Evolutionary conservation across 345 rosid species (phyloP).

Genomic region (Moringa oleifera): DNA sequence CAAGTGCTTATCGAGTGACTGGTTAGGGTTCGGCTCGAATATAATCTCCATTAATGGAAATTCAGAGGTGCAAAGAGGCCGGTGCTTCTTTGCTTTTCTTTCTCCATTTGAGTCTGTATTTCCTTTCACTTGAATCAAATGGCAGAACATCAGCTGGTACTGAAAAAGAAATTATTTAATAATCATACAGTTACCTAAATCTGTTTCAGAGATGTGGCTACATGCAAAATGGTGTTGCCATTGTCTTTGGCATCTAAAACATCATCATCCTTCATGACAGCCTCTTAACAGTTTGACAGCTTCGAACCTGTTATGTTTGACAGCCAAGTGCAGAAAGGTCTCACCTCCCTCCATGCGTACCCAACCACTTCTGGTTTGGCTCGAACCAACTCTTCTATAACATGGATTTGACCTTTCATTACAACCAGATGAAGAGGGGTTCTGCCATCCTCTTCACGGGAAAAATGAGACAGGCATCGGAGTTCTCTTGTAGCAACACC

Average conservation of each 20-base stretch:
- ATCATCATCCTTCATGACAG: background rate
- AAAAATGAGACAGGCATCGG: background rate
- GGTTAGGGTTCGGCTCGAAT: too few relatives aligned
- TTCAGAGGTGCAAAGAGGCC: too few relatives aligned
- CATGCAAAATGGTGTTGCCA: background rate
- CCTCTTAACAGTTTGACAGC: background rate
- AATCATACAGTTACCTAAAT: background rate
- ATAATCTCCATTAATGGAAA: too few relatives aligned
- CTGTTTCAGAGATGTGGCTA: background rate
- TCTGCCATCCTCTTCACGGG: background rate
- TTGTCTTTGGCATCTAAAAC: background rate
- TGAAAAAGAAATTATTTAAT: too few relatives aligned
- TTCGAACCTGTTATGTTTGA: background rate
- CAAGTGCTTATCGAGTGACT: too few relatives aligned
- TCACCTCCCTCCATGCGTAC: background rate
- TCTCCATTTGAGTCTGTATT: too few relatives aligned
- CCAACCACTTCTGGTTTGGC: background rate
- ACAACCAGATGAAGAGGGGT: background rate
- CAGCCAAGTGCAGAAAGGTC: background rate
- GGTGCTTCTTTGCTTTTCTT: too few relatives aligned
- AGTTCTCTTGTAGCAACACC: background rate
- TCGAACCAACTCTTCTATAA: background rate
- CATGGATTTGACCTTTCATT: background rate
- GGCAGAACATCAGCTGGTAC: too few relatives aligned
- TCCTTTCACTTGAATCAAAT: too few relatives aligned